Evolutionary conservation across 768 basidiomycete species (phyloP), one percentile per base, ranked within the genome.

Genomic region (Xerocomellus dryophilus): DNA sequence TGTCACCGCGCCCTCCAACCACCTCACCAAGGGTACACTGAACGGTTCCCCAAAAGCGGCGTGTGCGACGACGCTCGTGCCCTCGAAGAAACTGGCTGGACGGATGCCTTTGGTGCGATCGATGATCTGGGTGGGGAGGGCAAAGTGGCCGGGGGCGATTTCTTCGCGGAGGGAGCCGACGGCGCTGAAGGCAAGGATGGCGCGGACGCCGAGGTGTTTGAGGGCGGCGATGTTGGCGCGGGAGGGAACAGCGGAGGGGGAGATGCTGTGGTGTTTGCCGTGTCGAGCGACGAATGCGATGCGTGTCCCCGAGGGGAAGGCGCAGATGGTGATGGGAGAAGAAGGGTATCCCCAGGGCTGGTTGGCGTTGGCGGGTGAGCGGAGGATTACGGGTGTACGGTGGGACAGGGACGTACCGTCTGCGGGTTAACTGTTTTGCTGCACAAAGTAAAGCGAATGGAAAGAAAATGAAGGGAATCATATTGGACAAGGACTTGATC

Each of bases 211-310:
- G 61, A 98, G 79, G 39, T 84, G 86, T 73, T 98, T 98, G 66
- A 98, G 80, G 0, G 95, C 96, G 27, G 95, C 89, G 65, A 98
- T 93, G 79, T 98, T 99, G 59, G 96, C 96, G 47, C 91, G 85
- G 0, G 78, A 73, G 43, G 94, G 94, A 8, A 98, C 89, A 32
- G 79, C 67, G 7, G 93, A 88, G 2, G 96, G 96, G 15, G 80
- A 66, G 71, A 93, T 81, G 57, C 74, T 79, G 75, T 98, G 96
- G 10, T 82, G 80, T n/a, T 70, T 66, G 14, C 95, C 95, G 68
- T 98, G 97, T 10, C 96, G 85, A 0, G 96, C 87, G 47, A 98
- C 72, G 77, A 98, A 99, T 47, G 96, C 96, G 59, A 98, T 74
- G 43, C 77, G 79, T 0, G 81, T 76, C 38, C 93, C 91, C 0